Evolutionary conservation across 2,329 filamentous ascomycete genomes (phyloP), one percentile per base, ranked within the genome.

Genomic region (Ascochyta rabiei): DNA sequence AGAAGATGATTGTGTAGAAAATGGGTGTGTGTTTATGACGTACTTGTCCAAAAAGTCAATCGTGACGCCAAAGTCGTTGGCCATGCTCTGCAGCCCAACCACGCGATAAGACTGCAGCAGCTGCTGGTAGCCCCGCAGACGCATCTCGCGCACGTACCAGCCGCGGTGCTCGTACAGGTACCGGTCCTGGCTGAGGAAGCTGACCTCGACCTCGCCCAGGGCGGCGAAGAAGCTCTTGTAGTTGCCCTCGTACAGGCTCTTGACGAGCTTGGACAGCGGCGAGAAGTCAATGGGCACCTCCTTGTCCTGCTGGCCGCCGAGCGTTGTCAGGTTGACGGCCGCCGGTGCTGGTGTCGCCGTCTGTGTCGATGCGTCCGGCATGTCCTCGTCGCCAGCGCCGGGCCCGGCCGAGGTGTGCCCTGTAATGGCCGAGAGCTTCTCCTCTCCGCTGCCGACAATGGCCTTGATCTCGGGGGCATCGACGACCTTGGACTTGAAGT

Each of bases 71-170:
- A 99, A 99, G 76, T 96, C 93, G 62, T 87, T 89, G 18, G 95
- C 95, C 93, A 99, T 99, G 79, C 91, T 96, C 76, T 91, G 89
- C 62, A 99, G 82, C n/a, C 93, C 92, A 31, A 99, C 95, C 10
- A 99, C 91, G 42, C 93, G 89, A 80, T 99, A 99, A 74, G 91
- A 96, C 81, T 98, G 95, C 38, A 99, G 84, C 35, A 99, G 85
- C 81, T 99, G 95, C 77, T 96, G 91, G 80, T 99, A 99, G 31
- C 91, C 93, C 55, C 93, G 88, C 63, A 98, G 85, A 53, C 95
- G 88, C 95, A 99, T 99, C 83, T 99, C 95, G 46, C 95, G 89
- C 67, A 99, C 93, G 75, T 95, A 98, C 93, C 95, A 99, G 71
- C 87, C 88, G 76, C 91, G 90, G 81, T 99, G 95, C 82, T 99